A percentile compares a stretch with the other conserved stretches of the same genome.
phyloP scores from a whole-genome alignment of 495 filamentous ascomycete genomes.

The Neurospora sp. region DNA sequence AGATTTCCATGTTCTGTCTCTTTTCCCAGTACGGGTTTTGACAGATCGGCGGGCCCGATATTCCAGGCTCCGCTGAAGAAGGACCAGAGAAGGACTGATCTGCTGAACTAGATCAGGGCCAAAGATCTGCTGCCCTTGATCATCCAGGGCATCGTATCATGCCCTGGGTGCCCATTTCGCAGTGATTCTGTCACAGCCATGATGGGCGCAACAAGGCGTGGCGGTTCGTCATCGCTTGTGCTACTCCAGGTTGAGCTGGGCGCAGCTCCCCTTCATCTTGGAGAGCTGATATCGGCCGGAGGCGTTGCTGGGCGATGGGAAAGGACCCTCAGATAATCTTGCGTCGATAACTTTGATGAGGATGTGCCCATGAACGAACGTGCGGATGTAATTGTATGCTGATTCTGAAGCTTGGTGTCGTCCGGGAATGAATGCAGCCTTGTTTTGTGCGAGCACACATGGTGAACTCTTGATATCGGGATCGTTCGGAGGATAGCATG shows the following conservation, averaged over 20 bases:
- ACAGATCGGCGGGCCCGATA: not conserved
- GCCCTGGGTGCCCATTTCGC: not conserved
- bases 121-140: not conserved
- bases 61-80: not conserved
- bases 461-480: not conserved
- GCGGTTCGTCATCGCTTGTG: constrained; percentile 6
- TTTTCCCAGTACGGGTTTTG: not conserved
- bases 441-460: not conserved
- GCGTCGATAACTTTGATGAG: not conserved
- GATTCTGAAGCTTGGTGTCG: not conserved
- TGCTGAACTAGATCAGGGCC: not conserved
- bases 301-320: not conserved
- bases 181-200: not conserved
- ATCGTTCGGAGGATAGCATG: not conserved
- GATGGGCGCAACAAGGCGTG: not conserved
- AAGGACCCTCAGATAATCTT: not conserved
- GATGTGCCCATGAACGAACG: not conserved
- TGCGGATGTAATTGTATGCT: not conserved
- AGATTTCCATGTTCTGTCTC: not conserved
- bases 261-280: not conserved
- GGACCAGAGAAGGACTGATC: not conserved
- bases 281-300: not conserved
- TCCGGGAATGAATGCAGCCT: not conserved
- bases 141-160: not conserved
- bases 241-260: not conserved